Conservation (phyloP, 306 rosid species). For the Vachellia collinsii region DNA sequence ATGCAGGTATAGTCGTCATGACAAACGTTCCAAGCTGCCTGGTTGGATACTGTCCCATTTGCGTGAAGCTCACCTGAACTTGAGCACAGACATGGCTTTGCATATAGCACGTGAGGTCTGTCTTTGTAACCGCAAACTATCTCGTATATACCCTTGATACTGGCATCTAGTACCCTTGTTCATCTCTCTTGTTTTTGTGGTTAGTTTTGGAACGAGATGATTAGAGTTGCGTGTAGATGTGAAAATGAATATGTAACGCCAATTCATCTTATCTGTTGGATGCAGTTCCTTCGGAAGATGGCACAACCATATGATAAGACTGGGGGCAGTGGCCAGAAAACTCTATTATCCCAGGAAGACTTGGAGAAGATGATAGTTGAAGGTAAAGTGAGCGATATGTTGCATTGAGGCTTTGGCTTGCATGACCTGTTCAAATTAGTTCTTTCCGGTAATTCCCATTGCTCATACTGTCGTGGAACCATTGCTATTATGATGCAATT, state of each 20-base stretch:
- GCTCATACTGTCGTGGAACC: not conserved
- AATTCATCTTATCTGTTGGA: constrained; percentile 25
- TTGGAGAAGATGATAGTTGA: constrained; percentile 74
- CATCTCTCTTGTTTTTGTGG: not conserved
- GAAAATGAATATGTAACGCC: constrained; percentile 21
- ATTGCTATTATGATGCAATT: constrained; percentile 7
- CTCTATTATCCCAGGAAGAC: constrained; percentile 80
- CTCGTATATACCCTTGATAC: not conserved
- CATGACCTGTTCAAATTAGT: not conserved
- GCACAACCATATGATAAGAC: constrained; percentile 93
- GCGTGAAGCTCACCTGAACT: constrained; percentile 90
- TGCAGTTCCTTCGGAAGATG: constrained; percentile 94
- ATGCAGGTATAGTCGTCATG: constrained; percentile 93
- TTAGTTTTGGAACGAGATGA: constrained; percentile 28
- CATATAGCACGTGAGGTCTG: constrained; percentile 91
- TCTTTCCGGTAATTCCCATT: not conserved
- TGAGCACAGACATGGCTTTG: constrained; percentile 99
- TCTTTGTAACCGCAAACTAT: constrained; percentile 14
- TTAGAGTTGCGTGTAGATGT: constrained; percentile 9
- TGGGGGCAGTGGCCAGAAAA: constrained; percentile 73
- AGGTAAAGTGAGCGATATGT: constrained; percentile 56
- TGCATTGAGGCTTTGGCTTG: constrained; percentile 39
- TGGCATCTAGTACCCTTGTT: not conserved
- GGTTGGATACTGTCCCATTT: constrained; percentile 93
- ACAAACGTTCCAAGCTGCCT: constrained; percentile 93